Evolutionary conservation across 495 filamentous ascomycete genomes (phyloP).

Genomic region (Pseudotulostoma volvatum): DNA sequence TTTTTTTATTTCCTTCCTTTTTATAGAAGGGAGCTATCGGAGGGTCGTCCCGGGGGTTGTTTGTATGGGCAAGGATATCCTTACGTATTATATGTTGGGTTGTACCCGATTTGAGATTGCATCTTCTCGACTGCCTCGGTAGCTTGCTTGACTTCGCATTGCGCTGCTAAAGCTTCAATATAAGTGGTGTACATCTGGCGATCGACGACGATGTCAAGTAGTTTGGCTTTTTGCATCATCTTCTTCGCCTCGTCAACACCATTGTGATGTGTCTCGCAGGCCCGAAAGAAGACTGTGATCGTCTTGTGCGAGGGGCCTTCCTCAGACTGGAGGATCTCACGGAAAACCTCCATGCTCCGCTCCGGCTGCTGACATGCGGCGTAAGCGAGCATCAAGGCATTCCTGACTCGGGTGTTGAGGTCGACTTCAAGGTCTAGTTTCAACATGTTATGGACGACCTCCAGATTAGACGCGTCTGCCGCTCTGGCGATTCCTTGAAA

Average conservation of each 20-base stretch:
- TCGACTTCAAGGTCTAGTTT: constrained; percentile 74
- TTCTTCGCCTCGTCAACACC: constrained; percentile 49
- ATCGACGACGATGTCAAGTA: constrained; percentile 63
- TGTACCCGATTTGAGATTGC: constrained; percentile 44
- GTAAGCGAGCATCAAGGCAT: constrained; percentile 78
- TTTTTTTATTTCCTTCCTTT: too few species aligned
- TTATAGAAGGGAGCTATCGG: too few species aligned
- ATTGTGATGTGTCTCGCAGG: constrained; percentile 47
- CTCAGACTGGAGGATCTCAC: constrained; percentile 52
- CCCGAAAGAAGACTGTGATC: constrained; percentile 60
- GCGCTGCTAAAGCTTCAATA: constrained; percentile 53
- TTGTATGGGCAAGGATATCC: constrained; percentile 17
- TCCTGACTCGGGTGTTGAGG: constrained; percentile 56
- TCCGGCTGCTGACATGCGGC: constrained; percentile 43
- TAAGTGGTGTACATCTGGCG: constrained; percentile 55
- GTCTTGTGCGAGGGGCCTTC: constrained; percentile 73
- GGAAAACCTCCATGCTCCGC: constrained; percentile 62
- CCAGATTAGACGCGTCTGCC: constrained; percentile 46
- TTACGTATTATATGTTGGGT: constrained; percentile 54
- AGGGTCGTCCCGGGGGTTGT: too few species aligned
- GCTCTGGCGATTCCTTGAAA: constrained; percentile 57
- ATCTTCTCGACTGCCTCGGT: constrained; percentile 45
- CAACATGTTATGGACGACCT: constrained; percentile 73
- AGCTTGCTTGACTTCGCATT: constrained; percentile 48
- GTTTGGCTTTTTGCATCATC: constrained; percentile 56